These are phyloP conservation scores for Penicillium sp. DNA, from an alignment of 2,329 filamentous ascomycete species.

Conservation along the genomic window DNA sequence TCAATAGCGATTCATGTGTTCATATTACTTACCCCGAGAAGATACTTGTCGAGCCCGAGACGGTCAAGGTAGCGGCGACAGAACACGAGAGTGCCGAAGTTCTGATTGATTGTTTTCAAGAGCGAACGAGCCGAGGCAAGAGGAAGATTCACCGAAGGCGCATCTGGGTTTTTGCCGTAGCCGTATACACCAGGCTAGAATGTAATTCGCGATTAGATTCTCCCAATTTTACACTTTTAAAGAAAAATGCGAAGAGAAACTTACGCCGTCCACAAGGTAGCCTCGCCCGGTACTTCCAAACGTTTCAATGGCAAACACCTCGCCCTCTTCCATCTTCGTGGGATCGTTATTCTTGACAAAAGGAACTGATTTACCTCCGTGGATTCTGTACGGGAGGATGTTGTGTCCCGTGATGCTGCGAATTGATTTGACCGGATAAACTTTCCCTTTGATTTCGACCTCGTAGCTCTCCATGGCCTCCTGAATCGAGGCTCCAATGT, in stretches of 20 bases:
- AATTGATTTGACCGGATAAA: slow-evolving; percentile 53
- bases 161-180: slow-evolving; percentile 45
- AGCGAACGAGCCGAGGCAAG: slow-evolving; percentile 55
- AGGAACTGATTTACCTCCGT: slow-evolving; percentile 54
- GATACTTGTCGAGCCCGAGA: slow-evolving; percentile 58
- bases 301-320: slow-evolving; percentile 57
- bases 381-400: slow-evolving; percentile 52
- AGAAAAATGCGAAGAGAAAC: slow-evolving; percentile 14
- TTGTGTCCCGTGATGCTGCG: slow-evolving; percentile 55
- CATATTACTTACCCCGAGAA: slow-evolving; percentile 49
- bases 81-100: slow-evolving; percentile 61
- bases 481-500: slow-evolving; percentile 57
- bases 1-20: neutral
- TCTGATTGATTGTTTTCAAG: slow-evolving; percentile 57
- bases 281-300: slow-evolving; percentile 55
- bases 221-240: neutral
- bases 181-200: slow-evolving; percentile 49
- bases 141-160: slow-evolving; percentile 34
- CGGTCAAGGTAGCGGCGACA: slow-evolving; percentile 60
- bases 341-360: slow-evolving; percentile 50
- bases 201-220: slow-evolving; percentile 15
- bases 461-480: slow-evolving; percentile 62
- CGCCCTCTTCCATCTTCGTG: slow-evolving; percentile 57
- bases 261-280: slow-evolving; percentile 45
- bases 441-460: slow-evolving; percentile 51